These are phyloP conservation scores for Ustilago bromivora DNA, from an alignment of 1,284 basidiomycete genomes.

Conservation along the genomic window DNA sequence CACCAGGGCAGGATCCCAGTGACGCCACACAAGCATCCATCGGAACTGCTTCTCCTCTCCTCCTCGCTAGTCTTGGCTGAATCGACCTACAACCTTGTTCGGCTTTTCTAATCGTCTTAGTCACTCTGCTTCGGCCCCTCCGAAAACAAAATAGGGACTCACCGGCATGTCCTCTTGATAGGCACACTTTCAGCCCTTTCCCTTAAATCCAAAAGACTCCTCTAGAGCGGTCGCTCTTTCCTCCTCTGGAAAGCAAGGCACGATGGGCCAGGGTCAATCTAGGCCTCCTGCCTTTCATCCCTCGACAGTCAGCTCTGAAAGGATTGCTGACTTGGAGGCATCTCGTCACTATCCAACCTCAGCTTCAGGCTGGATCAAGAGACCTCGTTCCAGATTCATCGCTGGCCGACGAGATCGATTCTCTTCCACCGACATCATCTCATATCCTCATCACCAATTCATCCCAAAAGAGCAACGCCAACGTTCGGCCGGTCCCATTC, in stretches of 20 bases:
- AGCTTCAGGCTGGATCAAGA: conserved; percentile 28
- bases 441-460: conserved; percentile 17
- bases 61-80: not conserved
- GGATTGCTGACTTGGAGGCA: not conserved
- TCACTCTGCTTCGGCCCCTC: not conserved
- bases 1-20: not conserved
- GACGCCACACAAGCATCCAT: not conserved
- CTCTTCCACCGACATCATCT: conserved; percentile 8
- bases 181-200: not conserved
- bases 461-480: conserved; percentile 25
- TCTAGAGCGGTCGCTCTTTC: not conserved
- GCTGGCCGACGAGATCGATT: not conserved
- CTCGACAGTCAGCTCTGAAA: conserved; percentile 8
- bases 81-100: not conserved
- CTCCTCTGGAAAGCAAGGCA: not conserved
- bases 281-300: conserved; percentile 9
- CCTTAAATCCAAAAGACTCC: not conserved
- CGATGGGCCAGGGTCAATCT: conserved; percentile 39
- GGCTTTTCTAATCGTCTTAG: too few species aligned
- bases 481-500: conserved; percentile 23
- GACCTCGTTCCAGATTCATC: conserved; percentile 11
- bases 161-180: not conserved
- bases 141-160: not conserved
- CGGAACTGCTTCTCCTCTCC: not conserved
- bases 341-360: conserved; percentile 16